Evolutionary conservation across 306 rosid genomes (phyloP).

Genomic region (Prunus mira): DNA sequence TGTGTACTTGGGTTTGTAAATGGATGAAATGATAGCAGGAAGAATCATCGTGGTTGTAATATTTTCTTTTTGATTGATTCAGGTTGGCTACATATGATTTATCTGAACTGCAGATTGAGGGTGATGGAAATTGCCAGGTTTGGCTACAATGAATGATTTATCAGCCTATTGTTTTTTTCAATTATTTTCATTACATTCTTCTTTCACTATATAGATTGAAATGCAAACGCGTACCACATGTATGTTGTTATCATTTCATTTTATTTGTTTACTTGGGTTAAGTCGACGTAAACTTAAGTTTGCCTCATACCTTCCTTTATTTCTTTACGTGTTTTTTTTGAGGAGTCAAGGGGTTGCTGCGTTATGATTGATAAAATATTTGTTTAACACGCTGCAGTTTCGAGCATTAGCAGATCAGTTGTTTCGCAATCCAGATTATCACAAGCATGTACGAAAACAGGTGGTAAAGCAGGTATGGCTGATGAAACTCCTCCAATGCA

Average conservation of each 20-base stretch:
- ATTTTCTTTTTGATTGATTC: constrained; percentile 17
- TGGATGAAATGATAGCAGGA: constrained; percentile 1
- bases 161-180: not conserved
- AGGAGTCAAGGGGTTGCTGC: not conserved
- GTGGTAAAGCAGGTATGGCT: constrained; percentile 79
- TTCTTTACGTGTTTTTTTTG: not conserved
- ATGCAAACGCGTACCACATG: not conserved
- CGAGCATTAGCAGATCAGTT: constrained; percentile 98
- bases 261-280: not conserved
- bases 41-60: constrained; percentile 14
- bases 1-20: not conserved
- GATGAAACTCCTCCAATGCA: constrained; percentile 9
- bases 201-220: not conserved
- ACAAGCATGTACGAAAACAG: constrained; percentile 90
- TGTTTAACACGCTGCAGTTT: constrained; percentile 55
- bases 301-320: not conserved
- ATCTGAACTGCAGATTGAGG: constrained; percentile 89
- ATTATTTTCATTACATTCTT: not conserved
- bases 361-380: constrained; percentile 20
- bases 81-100: constrained; percentile 84
- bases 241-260: not conserved
- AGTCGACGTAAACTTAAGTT: not conserved
- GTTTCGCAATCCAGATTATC: constrained; percentile 75
- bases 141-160: not conserved
- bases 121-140: constrained; percentile 99